Percentiles rank a stretch among this genome's conserved stretches.
phyloP scores from a whole-genome alignment of 2,329 filamentous ascomycete species.

The Hypocrella siamensis region DNA sequence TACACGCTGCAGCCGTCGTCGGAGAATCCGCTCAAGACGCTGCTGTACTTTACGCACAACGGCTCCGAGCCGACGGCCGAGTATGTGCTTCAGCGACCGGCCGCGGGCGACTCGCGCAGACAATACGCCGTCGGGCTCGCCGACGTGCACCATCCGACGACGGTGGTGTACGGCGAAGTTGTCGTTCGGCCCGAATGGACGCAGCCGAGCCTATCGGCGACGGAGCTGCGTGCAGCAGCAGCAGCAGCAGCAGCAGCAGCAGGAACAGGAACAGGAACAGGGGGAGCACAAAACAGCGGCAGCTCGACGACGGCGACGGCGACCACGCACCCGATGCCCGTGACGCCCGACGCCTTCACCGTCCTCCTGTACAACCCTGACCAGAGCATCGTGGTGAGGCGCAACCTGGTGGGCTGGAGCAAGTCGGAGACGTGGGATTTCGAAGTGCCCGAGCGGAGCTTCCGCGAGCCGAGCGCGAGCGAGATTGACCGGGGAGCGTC shows the following conservation, averaged over 20 bases:
- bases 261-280: too few species aligned
- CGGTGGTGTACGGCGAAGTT: constrained; percentile 78
- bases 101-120: constrained; percentile 54
- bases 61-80: constrained; percentile 67
- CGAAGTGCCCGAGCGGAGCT: constrained; percentile 74
- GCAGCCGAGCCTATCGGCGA: constrained; percentile 64
- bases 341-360: constrained; percentile 64
- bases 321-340: constrained; percentile 46
- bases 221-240: constrained; percentile 45
- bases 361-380: constrained; percentile 91
- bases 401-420: constrained; percentile 64
- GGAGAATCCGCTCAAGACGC: constrained; percentile 37
- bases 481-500: constrained; percentile 56
- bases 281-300: too few species aligned
- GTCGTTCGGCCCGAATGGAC: constrained; percentile 74
- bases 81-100: constrained; percentile 66
- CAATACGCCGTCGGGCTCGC: constrained; percentile 77
- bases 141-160: constrained; percentile 65
- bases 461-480: constrained; percentile 64
- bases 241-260: neutral
- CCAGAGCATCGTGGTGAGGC: constrained; percentile 57
- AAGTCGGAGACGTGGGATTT: constrained; percentile 78
- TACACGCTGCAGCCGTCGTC: constrained; percentile 38
- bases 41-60: constrained; percentile 49
- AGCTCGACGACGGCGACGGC: constrained; percentile 31